Evolutionary conservation across 306 rosid genomes (phyloP), one percentile per base, ranked within the genome.

Genomic region (Cajanus cajan): DNA sequence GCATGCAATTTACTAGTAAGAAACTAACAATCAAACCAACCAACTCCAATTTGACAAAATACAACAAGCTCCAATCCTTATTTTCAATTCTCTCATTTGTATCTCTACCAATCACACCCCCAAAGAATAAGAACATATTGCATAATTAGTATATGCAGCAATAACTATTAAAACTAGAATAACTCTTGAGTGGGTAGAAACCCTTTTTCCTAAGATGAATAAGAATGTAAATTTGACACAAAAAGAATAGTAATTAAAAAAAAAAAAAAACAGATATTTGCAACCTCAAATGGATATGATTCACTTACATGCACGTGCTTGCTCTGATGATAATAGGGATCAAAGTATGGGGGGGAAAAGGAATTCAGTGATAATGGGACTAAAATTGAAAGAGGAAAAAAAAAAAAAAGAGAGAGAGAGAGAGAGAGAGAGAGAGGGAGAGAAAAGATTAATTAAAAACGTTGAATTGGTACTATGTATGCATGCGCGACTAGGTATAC

Each of bases 271-370:
- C 0, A 16, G 6, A 4, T 19, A 11, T 67, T 78, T 19, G 16
- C 62, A 68, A 69, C 59, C 40, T 57, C 71, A 59, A 69, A 43
- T 13, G 14, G 71, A 43, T 33, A 59, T 15, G 44, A 55, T 67
- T 54, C 19, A 28, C 9, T 34, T 18, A 50, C 84, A 74, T 68
- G 77, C 72, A 57, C 12, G 50, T 28, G 77, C 61, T 36, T 55
- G 28, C 62, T 57, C 25, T 6, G 66, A 55, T 11, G 18, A 57
- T 21, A 57, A 22, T 24, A 40, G 12, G 58, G 22, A 73, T 80
- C 55, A 36, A 52, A 73, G 48, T 4, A 2, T 19, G 40, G 44
- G 44, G 16, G 3, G 1, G 5, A 19, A 11, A 8, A 2, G 44
- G 22, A 19, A 12, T 61, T 31, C 62, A 71, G 43, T 43, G 41